These are phyloP conservation scores for Phytophthora colocasiae DNA, from an alignment of 352 stramenopile species.

Conservation along the genomic window DNA sequence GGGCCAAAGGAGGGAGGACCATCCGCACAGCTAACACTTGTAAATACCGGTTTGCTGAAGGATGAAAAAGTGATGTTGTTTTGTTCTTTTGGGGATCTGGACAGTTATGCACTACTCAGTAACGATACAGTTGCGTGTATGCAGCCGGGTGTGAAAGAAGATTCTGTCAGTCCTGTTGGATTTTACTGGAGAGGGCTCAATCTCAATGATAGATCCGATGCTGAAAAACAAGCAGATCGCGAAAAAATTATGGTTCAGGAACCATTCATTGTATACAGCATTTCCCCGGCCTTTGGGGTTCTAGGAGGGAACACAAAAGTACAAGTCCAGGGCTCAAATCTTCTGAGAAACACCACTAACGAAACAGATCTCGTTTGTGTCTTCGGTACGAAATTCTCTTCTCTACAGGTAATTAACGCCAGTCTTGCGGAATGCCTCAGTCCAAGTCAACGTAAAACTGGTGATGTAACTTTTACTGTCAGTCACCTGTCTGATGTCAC, in stretches of 20 bases:
- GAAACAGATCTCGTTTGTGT: constrained; percentile 38
- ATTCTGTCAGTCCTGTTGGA: constrained; percentile 15
- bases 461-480: constrained; percentile 29
- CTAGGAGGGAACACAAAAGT: constrained; percentile 53
- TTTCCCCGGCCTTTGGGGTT: constrained; percentile 51
- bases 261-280: constrained; percentile 34
- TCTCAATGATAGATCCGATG: constrained; percentile 27
- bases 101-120: constrained; percentile 29
- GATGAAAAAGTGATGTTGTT: constrained; percentile 19
- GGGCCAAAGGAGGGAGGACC: no score
- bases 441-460: constrained; percentile 17
- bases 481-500: constrained; percentile 14
- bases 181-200: constrained; percentile 38
- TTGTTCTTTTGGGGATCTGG: constrained; percentile 47
- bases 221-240: constrained; percentile 6
- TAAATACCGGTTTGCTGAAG: no score
- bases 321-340: constrained; percentile 37
- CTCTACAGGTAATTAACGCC: constrained; percentile 28
- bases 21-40: no score
- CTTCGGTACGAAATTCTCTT: constrained; percentile 33
- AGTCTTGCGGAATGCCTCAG: constrained; percentile 34
- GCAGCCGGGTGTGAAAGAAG: constrained; percentile 15
- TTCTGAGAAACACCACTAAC: constrained; percentile 12
- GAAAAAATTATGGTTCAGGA: constrained; percentile 51
- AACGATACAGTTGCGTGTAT: constrained; percentile 26